Evolutionary conservation across 1,139 yeast species (phyloP).

Genomic region (Schwanniomyces etchellsii): DNA sequence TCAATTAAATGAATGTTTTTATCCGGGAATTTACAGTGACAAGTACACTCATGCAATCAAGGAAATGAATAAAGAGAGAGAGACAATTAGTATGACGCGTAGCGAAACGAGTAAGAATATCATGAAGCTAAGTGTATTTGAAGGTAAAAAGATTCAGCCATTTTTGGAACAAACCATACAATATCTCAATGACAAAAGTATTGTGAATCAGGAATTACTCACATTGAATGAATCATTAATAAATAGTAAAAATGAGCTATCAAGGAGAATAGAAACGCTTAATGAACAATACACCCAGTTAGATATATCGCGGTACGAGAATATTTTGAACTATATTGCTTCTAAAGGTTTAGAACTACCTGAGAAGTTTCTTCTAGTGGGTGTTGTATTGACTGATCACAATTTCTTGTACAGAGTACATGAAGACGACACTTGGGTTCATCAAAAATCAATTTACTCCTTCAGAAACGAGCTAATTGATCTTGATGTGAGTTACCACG

Average conservation of each 20-base stretch:
- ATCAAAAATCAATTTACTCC: slow-evolving; percentile 6
- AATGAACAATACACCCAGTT: slow-evolving; percentile 14
- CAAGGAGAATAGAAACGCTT: slow-evolving; percentile 12
- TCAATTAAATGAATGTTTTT: slow-evolving; percentile 21
- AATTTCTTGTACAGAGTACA: slow-evolving; percentile 20
- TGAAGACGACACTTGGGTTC: slow-evolving; percentile 14
- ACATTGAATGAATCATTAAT: slow-evolving; percentile 15
- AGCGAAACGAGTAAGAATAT: slow-evolving; percentile 15
- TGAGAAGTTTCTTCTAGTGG: slow-evolving; percentile 18
- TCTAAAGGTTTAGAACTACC: slow-evolving; percentile 11
- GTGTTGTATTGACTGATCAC: slow-evolving; percentile 24
- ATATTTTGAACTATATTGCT: slow-evolving; percentile 13
- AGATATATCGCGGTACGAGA: slow-evolving; percentile 18
- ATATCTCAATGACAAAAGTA: slow-evolving; percentile 11
- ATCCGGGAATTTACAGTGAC: slow-evolving; percentile 27
- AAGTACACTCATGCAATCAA: slow-evolving; percentile 14
- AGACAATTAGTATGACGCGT: slow-evolving; percentile 12
- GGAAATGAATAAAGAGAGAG: slow-evolving; percentile 15
- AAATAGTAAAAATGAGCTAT: slow-evolving; percentile 12
- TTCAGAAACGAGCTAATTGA: slow-evolving; percentile 10
- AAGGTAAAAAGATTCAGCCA: slow-evolving; percentile 27
- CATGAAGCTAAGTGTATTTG: slow-evolving; percentile 28
- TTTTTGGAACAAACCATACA: slow-evolving; percentile 17
- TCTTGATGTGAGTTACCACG: slow-evolving; percentile 14
- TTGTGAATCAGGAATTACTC: slow-evolving; percentile 17